phyloP scores from a whole-genome alignment of 768 basidiomycete genomes.

The Kwoniella mangroviensis region DNA sequence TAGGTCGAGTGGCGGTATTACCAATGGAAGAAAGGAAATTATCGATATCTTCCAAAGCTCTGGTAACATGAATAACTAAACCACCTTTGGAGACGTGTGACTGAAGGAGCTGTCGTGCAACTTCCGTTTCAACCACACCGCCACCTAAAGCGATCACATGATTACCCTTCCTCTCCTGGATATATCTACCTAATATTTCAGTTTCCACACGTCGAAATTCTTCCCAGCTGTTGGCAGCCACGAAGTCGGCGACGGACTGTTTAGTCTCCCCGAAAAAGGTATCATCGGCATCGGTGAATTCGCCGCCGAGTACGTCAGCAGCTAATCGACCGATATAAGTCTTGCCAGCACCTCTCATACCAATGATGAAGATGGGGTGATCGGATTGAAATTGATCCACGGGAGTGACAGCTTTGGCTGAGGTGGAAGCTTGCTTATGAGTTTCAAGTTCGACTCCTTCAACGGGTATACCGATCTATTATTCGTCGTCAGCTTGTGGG shows the following conservation, averaged over 20 bases:
- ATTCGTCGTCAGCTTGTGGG: neutral
- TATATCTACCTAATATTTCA: constrained; percentile 69
- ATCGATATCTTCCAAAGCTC: constrained; percentile 80
- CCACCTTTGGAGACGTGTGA: constrained; percentile 67
- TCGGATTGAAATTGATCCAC: constrained; percentile 33
- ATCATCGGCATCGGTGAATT: constrained; percentile 81
- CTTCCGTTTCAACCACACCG: constrained; percentile 85
- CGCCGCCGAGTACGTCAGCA: constrained; percentile 71
- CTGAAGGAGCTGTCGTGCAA: constrained; percentile 73
- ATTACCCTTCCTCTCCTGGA: constrained; percentile 64
- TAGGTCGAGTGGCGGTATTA: constrained; percentile 76
- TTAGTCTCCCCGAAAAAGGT: constrained; percentile 71
- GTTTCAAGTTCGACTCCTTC: constrained; percentile 79
- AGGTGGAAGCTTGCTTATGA: constrained; percentile 59
- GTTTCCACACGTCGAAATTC: constrained; percentile 85
- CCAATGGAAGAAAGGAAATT: constrained; percentile 67
- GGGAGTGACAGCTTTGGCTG: constrained; percentile 60
- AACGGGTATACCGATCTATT: constrained; percentile 83
- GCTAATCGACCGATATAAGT: constrained; percentile 82
- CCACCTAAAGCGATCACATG: constrained; percentile 91
- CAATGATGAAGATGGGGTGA: constrained; percentile 71
- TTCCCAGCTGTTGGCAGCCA: constrained; percentile 81
- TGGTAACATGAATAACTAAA: constrained; percentile 80
- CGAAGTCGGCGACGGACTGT: constrained; percentile 73
- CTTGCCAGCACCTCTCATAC: constrained; percentile 98